A percentile compares a stretch with the other conserved stretches of the same genome.
Conservation (phyloP, 2,329 filamentous ascomycete genomes). For the Ophiosphaerella herpotricha region DNA sequence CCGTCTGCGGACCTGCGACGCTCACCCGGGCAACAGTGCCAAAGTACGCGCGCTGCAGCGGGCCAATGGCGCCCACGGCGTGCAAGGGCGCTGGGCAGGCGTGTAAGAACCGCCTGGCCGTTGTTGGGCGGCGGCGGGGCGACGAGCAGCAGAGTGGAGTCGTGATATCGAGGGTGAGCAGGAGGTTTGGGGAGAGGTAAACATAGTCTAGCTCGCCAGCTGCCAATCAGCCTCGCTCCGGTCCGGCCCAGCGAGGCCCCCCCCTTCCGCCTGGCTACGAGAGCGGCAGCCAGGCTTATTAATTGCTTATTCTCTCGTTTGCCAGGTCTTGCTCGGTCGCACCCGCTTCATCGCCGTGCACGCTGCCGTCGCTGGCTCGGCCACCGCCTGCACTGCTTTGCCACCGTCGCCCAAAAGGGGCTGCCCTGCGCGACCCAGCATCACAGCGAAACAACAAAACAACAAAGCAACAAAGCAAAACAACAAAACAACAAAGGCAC, state of each 20-base stretch:
- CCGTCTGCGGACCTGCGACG: conserved; percentile 25
- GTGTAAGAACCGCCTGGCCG: conserved; percentile 28
- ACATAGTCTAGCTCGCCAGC: conserved; percentile 43
- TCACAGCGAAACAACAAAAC: too few species aligned
- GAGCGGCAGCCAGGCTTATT: not conserved
- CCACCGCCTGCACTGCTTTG: too few species aligned
- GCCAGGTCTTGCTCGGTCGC: too few species aligned
- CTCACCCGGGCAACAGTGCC: conserved; percentile 37
- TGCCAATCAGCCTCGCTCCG: conserved; percentile 43
- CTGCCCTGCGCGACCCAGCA: too few species aligned
- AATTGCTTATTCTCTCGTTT: not conserved
- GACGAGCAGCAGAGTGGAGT: conserved; percentile 21
- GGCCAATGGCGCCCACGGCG: conserved; percentile 18
- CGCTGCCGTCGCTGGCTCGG: too few species aligned
- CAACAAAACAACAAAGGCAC: too few species aligned
- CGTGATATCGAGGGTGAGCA: conserved; percentile 24
- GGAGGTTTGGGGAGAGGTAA: conserved; percentile 38
- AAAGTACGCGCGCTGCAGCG: conserved; percentile 34
- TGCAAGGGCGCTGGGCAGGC: conserved; percentile 14
- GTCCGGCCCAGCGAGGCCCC: conserved; percentile 37
- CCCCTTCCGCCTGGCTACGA: conserved; percentile 26
- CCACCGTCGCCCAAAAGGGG: too few species aligned
- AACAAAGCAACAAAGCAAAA: too few species aligned
- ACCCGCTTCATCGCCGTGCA: too few species aligned
- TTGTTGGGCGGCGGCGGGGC: conserved; percentile 29